Conservation (phyloP, 306 rosid species). For the Ormosia semicastrata region DNA sequence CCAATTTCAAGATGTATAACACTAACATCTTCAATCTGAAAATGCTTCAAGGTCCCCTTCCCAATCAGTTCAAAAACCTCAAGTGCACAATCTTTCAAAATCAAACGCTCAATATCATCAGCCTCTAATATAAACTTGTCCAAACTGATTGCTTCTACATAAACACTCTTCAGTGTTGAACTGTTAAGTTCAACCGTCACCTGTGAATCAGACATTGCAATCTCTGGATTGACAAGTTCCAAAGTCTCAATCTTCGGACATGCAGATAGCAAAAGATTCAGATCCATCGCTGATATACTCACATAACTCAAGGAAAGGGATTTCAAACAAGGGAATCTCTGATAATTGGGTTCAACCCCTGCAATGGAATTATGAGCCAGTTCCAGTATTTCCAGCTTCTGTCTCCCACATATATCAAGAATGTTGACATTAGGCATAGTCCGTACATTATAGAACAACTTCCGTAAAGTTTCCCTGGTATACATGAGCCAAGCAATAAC, state of each 20-base stretch:
- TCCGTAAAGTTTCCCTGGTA: constrained; percentile 44
- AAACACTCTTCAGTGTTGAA: constrained; percentile 63
- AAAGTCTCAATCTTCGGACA: constrained; percentile 61
- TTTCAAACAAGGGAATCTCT: constrained; percentile 71
- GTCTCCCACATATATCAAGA: constrained; percentile 72
- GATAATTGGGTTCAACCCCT: constrained; percentile 74
- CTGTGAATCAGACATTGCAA: constrained; percentile 67
- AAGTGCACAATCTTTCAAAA: constrained; percentile 50
- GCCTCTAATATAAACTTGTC: constrained; percentile 59
- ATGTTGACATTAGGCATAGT: constrained; percentile 42
- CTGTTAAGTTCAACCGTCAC: constrained; percentile 58
- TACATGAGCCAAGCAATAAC: constrained; percentile 67
- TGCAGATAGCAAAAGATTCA: constrained; percentile 65
- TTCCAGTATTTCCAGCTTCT: constrained; percentile 56
- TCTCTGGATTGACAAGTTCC: constrained; percentile 63
- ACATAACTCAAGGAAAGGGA: constrained; percentile 62
- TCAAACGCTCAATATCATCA: constrained; percentile 46
- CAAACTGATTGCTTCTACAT: constrained; percentile 62
- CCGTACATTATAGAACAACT: constrained; percentile 40
- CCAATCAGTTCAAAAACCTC: constrained; percentile 51
- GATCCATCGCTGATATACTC: constrained; percentile 69
- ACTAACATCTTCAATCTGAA: constrained; percentile 52
- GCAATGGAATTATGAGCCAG: constrained; percentile 62
- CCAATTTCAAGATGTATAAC: constrained; percentile 58
- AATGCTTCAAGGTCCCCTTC: constrained; percentile 48